Conservation (phyloP, 2,329 filamentous ascomycete genomes). For the Cryoendolithus antarcticus region DNA sequence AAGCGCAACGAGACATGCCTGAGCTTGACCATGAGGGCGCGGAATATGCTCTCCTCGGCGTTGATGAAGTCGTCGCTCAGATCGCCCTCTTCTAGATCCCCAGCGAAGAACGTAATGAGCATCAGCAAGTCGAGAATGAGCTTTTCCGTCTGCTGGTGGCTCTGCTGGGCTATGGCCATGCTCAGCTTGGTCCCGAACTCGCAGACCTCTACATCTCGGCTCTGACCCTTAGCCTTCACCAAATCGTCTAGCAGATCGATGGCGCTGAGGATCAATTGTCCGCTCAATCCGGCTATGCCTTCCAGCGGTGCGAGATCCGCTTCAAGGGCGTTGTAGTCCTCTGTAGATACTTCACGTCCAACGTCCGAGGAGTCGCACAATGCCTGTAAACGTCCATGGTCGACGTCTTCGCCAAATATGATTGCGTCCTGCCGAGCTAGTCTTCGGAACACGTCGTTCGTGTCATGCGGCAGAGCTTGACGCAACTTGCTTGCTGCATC, state of each 20-base stretch:
- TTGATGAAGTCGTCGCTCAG: constrained; percentile 62
- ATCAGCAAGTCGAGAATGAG: constrained; percentile 73
- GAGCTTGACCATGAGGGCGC: constrained; percentile 46
- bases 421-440: constrained; percentile 2
- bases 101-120: constrained; percentile 75
- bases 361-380: constrained; percentile 73
- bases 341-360: constrained; percentile 66
- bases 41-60: constrained; percentile 28
- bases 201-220: constrained; percentile 28
- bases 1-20: constrained; percentile 60
- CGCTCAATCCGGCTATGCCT: constrained; percentile 23
- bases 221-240: constrained; percentile 28
- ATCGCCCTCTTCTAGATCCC: constrained; percentile 63
- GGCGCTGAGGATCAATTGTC: constrained; percentile 24
- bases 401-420: constrained; percentile 15
- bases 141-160: constrained; percentile 57
- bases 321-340: constrained; percentile 59
- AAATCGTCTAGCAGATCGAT: constrained; percentile 35
- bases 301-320: constrained; percentile 54
- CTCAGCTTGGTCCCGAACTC: constrained; percentile 65
- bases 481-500: constrained; percentile 14
- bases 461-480: constrained; percentile 10
- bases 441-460: constrained; percentile 33
- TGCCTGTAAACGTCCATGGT: constrained; percentile 54
- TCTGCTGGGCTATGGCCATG: constrained; percentile 68